A percentile compares a stretch with the other conserved stretches of the same genome.
These are phyloP conservation scores for Colletotrichum kahawae DNA, from an alignment of 2,329 filamentous ascomycete species.

Conservation along the genomic window DNA sequence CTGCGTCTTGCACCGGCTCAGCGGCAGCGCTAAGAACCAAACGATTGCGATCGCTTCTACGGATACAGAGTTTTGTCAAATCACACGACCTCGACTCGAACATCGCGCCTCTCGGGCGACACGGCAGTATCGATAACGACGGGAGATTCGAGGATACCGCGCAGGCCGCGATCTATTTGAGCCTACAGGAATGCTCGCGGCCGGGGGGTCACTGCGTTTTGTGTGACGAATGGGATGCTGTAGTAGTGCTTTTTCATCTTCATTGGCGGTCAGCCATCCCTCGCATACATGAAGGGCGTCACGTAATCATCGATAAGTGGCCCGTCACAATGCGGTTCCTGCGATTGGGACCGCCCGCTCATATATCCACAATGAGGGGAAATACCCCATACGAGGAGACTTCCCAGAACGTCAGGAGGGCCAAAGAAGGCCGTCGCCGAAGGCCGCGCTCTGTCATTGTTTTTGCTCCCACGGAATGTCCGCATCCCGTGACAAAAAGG, in stretches of 20 bases:
- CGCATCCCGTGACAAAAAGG: conserved; percentile 13
- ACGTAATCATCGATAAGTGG: conserved; percentile 13
- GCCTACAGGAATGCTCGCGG: background rate
- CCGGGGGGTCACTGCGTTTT: background rate
- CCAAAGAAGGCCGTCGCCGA: background rate
- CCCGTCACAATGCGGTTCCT: background rate
- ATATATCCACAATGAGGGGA: background rate
- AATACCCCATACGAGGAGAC: background rate
- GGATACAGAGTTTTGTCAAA: background rate
- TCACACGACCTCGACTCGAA: background rate
- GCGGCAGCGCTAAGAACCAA: background rate
- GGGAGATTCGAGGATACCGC: conserved; percentile 1
- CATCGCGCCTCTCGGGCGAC: background rate
- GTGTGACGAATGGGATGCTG: conserved; percentile 12
- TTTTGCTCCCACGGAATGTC: background rate
- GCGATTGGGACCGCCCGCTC: background rate
- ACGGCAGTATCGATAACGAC: conserved; percentile 3
- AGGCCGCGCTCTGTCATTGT: background rate
- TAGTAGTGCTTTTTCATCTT: conserved; percentile 6
- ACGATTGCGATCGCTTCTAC: background rate
- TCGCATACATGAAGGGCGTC: conserved; percentile 1
- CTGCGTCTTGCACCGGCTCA: background rate
- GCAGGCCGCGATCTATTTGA: conserved; percentile 6
- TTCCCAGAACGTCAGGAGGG: background rate
- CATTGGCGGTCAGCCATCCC: conserved; percentile 11